Percentiles rank a stretch among this genome's conserved stretches.
Conservation (phyloP, 805 yeast genomes). For the Wickerhamiella brachini region DNA sequence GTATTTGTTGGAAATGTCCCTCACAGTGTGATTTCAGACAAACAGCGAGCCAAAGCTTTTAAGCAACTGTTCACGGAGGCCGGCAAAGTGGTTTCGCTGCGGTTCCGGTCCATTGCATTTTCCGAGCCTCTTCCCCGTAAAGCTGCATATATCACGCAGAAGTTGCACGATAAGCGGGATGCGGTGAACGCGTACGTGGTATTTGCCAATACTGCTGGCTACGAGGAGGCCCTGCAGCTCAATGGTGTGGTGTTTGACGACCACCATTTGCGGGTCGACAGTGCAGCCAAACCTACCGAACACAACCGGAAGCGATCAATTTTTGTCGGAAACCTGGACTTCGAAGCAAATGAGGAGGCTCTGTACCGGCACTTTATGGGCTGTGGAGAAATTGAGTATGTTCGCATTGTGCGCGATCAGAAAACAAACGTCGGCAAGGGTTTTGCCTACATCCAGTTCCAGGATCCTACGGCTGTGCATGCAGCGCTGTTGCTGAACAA, state of each 20-base stretch:
- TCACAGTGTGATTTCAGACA: constrained; percentile 47
- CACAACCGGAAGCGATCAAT: constrained; percentile 74
- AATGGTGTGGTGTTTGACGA: constrained; percentile 58
- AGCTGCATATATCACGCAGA: constrained; percentile 73
- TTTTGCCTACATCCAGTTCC: constrained; percentile 88
- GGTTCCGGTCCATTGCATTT: constrained; percentile 88
- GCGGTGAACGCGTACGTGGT: constrained; percentile 84
- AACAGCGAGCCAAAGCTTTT: constrained; percentile 46
- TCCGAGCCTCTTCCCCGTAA: constrained; percentile 81
- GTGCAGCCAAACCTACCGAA: constrained; percentile 79
- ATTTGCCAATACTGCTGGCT: constrained; percentile 37
- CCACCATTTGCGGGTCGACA: constrained; percentile 81
- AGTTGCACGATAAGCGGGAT: constrained; percentile 62
- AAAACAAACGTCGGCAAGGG: constrained; percentile 96
- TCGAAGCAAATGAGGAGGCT: constrained; percentile 82
- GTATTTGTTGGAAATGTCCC: constrained; percentile 82
- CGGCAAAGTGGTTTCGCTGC: constrained; percentile 54
- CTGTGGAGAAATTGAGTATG: constrained; percentile 68
- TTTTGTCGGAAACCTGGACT: constrained; percentile 87
- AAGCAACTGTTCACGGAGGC: constrained; percentile 39
- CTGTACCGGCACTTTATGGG: constrained; percentile 67
- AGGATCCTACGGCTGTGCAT: constrained; percentile 48
- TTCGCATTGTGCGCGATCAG: constrained; percentile 80
- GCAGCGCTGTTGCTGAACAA: constrained; percentile 71
- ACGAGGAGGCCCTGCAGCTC: constrained; percentile 31